Conservation (phyloP, 108 stramenopile species). For the Skeletonema menzelii region DNA sequence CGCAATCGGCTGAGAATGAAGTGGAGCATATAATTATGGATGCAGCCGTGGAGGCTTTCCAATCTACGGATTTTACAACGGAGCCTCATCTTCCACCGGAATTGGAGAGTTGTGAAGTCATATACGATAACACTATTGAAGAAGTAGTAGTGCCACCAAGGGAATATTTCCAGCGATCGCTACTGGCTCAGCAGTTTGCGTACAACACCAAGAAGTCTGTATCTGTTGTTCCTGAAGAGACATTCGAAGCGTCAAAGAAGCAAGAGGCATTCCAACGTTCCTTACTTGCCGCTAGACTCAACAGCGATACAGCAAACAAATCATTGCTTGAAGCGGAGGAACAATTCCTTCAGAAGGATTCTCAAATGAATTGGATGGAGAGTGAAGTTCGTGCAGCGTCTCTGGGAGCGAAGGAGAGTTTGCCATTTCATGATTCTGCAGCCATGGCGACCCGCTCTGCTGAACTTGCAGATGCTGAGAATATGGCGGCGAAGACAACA, state of each 20-base stretch:
- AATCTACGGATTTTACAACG: constrained; percentile 17
- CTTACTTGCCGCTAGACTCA: constrained; percentile 9
- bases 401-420: constrained; percentile 17
- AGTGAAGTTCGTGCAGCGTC: constrained; percentile 27
- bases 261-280: constrained; percentile 18
- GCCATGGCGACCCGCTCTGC: neutral
- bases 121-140: neutral
- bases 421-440: constrained; percentile 8
- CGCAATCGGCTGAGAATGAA: constrained; percentile 16
- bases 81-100: constrained; percentile 34
- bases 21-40: constrained; percentile 19
- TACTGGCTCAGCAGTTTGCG: neutral
- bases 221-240: neutral
- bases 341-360: neutral
- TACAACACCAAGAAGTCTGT: neutral
- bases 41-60: constrained; percentile 13
- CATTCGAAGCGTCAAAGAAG: neutral
- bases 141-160: too few relatives aligned
- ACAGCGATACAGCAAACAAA: neutral
- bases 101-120: constrained; percentile 16
- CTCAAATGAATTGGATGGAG: constrained; percentile 26
- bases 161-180: neutral
- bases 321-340: neutral
- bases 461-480: constrained; percentile 2
- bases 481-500: neutral